phyloP scores from a whole-genome alignment of 2,329 filamentous ascomycete genomes.

The Sphaerulina musiva region DNA sequence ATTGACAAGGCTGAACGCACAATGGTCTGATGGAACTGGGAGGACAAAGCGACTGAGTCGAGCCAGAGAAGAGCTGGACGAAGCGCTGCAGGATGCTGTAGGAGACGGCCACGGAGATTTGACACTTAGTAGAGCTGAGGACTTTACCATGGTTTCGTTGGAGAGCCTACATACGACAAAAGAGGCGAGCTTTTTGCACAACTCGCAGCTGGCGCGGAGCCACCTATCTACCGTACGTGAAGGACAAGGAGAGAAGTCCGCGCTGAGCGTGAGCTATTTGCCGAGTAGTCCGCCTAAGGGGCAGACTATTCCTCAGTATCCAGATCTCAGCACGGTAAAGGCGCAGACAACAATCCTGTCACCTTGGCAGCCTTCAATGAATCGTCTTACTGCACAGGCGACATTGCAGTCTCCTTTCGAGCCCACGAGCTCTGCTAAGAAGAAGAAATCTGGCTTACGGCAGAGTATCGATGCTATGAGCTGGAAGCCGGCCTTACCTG shows the following conservation, averaged over 20 bases:
- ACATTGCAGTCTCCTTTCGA: slow-evolving; percentile 8
- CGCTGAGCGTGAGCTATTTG: slow-evolving; percentile 25
- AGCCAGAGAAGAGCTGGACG: slow-evolving; percentile 30
- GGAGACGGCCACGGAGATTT: slow-evolving; percentile 36
- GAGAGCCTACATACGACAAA: slow-evolving; percentile 39
- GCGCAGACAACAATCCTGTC: background rate
- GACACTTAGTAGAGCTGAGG: slow-evolving; percentile 44
- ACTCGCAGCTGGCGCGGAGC: slow-evolving; percentile 5
- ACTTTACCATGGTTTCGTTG: slow-evolving; percentile 47
- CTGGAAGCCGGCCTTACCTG: slow-evolving; percentile 21
- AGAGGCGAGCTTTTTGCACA: slow-evolving; percentile 19
- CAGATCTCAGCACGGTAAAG: slow-evolving; percentile 12
- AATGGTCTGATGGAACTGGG: slow-evolving; percentile 15
- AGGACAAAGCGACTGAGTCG: slow-evolving; percentile 24
- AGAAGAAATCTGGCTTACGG: slow-evolving; percentile 6
- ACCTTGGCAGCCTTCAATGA: slow-evolving; percentile 3
- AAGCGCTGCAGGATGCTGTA: slow-evolving; percentile 29
- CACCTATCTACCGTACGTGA: slow-evolving; percentile 6
- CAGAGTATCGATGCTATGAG: slow-evolving; percentile 20
- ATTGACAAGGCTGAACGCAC: slow-evolving; percentile 13
- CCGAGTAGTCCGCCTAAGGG: slow-evolving; percentile 30
- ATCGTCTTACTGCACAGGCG: background rate
- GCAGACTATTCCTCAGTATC: slow-evolving; percentile 14
- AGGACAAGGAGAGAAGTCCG: slow-evolving; percentile 16
- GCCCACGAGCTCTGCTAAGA: slow-evolving; percentile 11